Conservation (phyloP, 768 basidiomycete species). For the Sporobolomyces pararoseus region DNA sequence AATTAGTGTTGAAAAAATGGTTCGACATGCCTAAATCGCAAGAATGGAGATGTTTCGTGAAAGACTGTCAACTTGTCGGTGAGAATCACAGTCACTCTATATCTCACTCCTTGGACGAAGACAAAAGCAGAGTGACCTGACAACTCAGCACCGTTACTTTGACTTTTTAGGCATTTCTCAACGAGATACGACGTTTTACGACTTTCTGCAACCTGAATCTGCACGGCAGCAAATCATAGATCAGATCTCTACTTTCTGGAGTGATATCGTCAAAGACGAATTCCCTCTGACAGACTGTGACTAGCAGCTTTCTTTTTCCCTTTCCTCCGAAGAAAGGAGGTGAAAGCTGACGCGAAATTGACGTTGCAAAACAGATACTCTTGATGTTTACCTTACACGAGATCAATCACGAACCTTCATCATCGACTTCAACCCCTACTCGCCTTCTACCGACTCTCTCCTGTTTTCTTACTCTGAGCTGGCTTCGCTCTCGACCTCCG, state of each 20-base stretch:
- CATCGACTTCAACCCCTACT: slow-evolving; percentile 87
- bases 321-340: no score
- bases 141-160: no score
- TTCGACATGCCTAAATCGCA: slow-evolving; percentile 75
- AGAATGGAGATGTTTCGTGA: slow-evolving; percentile 87
- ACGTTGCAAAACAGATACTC: slow-evolving; percentile 73
- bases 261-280: slow-evolving; percentile 59
- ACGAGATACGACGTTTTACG: slow-evolving; percentile 81
- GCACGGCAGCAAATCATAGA: slow-evolving; percentile 58
- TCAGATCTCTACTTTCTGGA: slow-evolving; percentile 64
- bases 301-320: slow-evolving; percentile 45
- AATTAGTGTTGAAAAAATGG: slow-evolving; percentile 87
- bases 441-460: slow-evolving; percentile 77
- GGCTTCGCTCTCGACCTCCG: slow-evolving; percentile 37
- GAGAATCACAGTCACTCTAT: slow-evolving; percentile 1
- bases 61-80: slow-evolving; percentile 70
- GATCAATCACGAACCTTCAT: slow-evolving; percentile 72
- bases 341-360: no score
- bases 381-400: slow-evolving; percentile 82
- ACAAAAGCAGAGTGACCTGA: no score
- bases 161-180: slow-evolving; percentile 67
- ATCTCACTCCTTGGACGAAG: no score
- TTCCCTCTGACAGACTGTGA: slow-evolving; percentile 71
- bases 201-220: slow-evolving; percentile 66
- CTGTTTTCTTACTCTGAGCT: slow-evolving; percentile 81